phyloP scores from a whole-genome alignment of 202 grass and related monocot genomes.

The Panicum hallii region DNA sequence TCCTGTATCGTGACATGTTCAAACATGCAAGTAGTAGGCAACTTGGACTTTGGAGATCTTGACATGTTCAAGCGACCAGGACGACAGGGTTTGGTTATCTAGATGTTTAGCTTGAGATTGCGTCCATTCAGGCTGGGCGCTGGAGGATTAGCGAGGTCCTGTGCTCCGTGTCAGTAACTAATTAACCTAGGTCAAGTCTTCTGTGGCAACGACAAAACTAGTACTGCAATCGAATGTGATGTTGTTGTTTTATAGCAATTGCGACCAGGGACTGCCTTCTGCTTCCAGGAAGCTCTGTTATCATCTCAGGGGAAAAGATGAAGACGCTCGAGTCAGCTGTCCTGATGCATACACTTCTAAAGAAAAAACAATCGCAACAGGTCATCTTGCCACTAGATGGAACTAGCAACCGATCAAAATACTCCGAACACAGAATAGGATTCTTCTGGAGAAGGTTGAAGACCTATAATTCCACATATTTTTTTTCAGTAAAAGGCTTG shows the following conservation, averaged over 20 bases:
- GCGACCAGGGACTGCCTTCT: neutral
- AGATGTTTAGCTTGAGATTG: neutral
- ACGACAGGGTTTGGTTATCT: neutral
- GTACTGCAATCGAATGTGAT: neutral
- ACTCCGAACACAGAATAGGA: neutral
- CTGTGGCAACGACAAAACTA: neutral
- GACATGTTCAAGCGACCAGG: neutral
- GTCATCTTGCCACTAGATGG: neutral
- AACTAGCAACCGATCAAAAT: neutral
- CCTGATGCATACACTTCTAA: neutral
- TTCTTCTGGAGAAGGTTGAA: neutral
- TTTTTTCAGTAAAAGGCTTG: neutral
- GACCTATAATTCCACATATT: neutral
- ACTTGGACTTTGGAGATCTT: neutral
- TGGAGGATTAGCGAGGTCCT: neutral
- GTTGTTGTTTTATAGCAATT: neutral
- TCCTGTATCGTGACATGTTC: neutral
- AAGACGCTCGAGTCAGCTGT: neutral
- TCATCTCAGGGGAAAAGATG: neutral
- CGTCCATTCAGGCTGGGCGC: neutral
- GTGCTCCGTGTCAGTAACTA: neutral
- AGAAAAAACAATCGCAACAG: neutral
- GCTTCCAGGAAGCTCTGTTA: neutral
- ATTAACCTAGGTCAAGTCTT: conserved; percentile 22
- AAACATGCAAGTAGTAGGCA: neutral